phyloP scores from a whole-genome alignment of 1,139 yeast genomes.

The Suhomyces coccinellae region DNA sequence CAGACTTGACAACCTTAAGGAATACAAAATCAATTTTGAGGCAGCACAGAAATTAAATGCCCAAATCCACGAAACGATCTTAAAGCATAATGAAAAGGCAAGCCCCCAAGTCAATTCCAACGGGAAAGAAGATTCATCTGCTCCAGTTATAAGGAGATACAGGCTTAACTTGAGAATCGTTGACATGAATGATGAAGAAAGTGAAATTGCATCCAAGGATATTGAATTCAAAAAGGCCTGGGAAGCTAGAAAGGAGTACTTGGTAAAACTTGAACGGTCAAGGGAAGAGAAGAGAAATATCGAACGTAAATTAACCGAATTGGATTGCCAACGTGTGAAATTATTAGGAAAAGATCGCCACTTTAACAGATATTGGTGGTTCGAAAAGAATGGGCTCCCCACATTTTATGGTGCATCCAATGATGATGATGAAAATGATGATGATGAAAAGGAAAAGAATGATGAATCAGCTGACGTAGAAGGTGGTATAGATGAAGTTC shows the following conservation, averaged over 20 bases:
- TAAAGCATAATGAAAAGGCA: slow-evolving; percentile 9
- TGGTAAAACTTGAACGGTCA: slow-evolving; percentile 43
- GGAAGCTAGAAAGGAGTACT: slow-evolving; percentile 40
- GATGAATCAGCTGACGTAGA: slow-evolving; percentile 41
- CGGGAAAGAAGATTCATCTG: slow-evolving; percentile 7
- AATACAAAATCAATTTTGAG: slow-evolving; percentile 53
- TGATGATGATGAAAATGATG: slow-evolving; percentile 41
- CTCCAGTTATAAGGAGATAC: slow-evolving; percentile 20
- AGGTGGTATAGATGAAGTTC: slow-evolving; percentile 40
- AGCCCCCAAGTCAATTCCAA: not conserved
- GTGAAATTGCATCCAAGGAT: slow-evolving; percentile 45
- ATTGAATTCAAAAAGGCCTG: slow-evolving; percentile 49
- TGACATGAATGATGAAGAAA: slow-evolving; percentile 55
- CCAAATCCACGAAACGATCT: slow-evolving; percentile 32
- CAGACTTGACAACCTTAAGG: slow-evolving; percentile 66
- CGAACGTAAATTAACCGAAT: slow-evolving; percentile 59
- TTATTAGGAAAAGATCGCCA: slow-evolving; percentile 81
- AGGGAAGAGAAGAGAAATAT: slow-evolving; percentile 49
- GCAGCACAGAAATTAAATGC: slow-evolving; percentile 48
- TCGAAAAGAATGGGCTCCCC: slow-evolving; percentile 82
- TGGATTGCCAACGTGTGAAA: slow-evolving; percentile 77
- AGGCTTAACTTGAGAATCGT: slow-evolving; percentile 31
- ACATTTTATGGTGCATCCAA: slow-evolving; percentile 47
- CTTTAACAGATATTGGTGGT: slow-evolving; percentile 94
- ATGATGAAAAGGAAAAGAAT: slow-evolving; percentile 35